Evolutionary conservation across 768 basidiomycete genomes (phyloP), one percentile per base, ranked within the genome.

Genomic region (Mycena galopus): DNA sequence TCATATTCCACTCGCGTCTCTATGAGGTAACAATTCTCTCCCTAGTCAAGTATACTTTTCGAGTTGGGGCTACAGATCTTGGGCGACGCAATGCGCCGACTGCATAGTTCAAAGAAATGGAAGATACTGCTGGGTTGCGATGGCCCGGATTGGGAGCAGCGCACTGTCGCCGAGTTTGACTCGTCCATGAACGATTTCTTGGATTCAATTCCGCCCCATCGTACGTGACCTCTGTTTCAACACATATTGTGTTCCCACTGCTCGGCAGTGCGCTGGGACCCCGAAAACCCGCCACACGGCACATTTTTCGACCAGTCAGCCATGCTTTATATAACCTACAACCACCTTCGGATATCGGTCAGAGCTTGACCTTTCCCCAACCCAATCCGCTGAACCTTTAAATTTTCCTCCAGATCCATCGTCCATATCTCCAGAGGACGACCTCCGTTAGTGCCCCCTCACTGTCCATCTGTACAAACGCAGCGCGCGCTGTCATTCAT

Each of bases 101-200:
- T 95, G 16, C 83, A 83, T 73, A 80, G 82, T 5, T 82, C 79
- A 11, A 82, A 82, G 53, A 84, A 83, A 65, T 88, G 71, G 79
- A 89, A 78, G 81, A 61, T 82, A 12, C 67, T 81, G 2, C 73
- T 51, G 50, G 50, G 81, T 5, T 65, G 82, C 19, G 73, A 90
- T 86, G 83, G 89, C 82, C 68, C 88, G 84, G 80, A 91, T 82
- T 84, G 89, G 88, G 86, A 89, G 65, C 84, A 85, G 58, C 82
- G 84, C 9, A 85, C 89, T 51, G 89, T 93, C 5, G 83, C 90
- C 10, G 88, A 91, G 65, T 80, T 93, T 11, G 91, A 93, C 77
- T 90, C 89, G 2, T 86, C 89, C 1, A 81, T 93, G 74, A 77
- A 86, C 87, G 74, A 86, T 19, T 94, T 92, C 90, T 85, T 90